These are phyloP conservation scores for Ulota crispa DNA, from an alignment of 225 moss, liverwort and hornwort species.

Conservation along the genomic window DNA sequence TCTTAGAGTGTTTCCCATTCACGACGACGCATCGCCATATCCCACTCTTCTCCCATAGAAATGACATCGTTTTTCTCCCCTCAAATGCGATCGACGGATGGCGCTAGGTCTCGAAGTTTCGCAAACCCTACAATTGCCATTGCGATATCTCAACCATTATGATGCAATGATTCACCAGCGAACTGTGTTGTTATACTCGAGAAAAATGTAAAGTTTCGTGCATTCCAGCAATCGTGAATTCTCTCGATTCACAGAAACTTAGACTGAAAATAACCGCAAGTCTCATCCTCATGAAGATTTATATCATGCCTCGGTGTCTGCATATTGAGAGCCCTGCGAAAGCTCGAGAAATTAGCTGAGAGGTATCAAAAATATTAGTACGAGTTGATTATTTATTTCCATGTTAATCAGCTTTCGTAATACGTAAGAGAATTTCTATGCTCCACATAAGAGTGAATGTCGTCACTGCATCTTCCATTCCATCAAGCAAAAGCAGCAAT, in stretches of 20 bases:
- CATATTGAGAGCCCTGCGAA: not conserved
- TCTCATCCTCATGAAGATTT: too few species aligned
- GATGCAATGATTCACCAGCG: not conserved
- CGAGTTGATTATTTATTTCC: not conserved
- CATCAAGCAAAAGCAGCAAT: not conserved
- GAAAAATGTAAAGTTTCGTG: not conserved
- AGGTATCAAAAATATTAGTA: not conserved
- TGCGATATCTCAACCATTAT: not conserved
- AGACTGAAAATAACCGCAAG: not conserved
- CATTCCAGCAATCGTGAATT: not conserved
- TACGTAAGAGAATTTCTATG: not conserved
- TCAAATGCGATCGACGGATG: not conserved
- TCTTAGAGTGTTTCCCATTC: constrained; percentile 48
- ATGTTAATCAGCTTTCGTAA: not conserved
- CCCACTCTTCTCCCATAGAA: constrained; percentile 59
- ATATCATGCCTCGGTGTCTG: too few species aligned
- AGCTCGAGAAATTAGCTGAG: not conserved
- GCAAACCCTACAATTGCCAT: not conserved
- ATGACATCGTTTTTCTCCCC: constrained; percentile 45
- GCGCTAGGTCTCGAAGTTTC: not conserved
- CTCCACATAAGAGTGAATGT: not conserved
- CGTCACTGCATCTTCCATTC: not conserved
- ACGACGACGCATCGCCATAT: constrained; percentile 65
- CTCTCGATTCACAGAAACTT: too few species aligned
- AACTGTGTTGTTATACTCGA: not conserved